Base-by-base conservation (phyloP, 345 rosid genomes). In the Litchi chinensis region DNA sequence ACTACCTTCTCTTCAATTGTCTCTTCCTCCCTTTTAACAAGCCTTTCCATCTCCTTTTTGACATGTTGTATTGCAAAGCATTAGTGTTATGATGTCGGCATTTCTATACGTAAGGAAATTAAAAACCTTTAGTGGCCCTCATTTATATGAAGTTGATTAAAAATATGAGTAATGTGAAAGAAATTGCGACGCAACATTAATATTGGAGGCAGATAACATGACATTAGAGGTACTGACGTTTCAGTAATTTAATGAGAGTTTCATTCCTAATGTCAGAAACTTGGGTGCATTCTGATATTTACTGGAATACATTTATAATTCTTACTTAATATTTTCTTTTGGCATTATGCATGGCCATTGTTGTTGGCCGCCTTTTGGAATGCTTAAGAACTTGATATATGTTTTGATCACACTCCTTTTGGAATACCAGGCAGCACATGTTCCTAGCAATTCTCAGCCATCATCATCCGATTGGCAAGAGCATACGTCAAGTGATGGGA, bases 401-500 rank as follows among this genome's bases (percentile, higher is more conserved):
- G 24, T 68, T 52, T 69, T 69, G 24, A 68, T 62, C 43, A 65
- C 71, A 4, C 52, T 43, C 18, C 56, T 70, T 80, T 75, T 59
- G 26, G 50, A 24, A 37, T 78, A 46, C 57, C 83, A 91, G 95
- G 85, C 83, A 41, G 76, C 79, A 60, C 77, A 68, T 78, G 81
- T 65, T 84, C 77, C 88, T 72, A 85, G 22, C 81, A 54, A 73
- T 77, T 80, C 85, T 76, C 93, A 85, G 62, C 91, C 86, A 73
- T 86, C 93, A 70, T 82, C 90, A 73, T 89, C 90, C 84, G 97
- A 96, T 76, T 96, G 99, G 98, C 97, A 90, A 87, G 98, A 94
- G 86, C 99, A 96, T 85, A 81, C 89, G 76, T 85, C 99, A 71
- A 84, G 90, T 76, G 97, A 91, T 82, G 99, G 97, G 72, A 92